phyloP scores from a whole-genome alignment of 768 basidiomycete genomes.

The Omphalotus guepiniiformis region DNA sequence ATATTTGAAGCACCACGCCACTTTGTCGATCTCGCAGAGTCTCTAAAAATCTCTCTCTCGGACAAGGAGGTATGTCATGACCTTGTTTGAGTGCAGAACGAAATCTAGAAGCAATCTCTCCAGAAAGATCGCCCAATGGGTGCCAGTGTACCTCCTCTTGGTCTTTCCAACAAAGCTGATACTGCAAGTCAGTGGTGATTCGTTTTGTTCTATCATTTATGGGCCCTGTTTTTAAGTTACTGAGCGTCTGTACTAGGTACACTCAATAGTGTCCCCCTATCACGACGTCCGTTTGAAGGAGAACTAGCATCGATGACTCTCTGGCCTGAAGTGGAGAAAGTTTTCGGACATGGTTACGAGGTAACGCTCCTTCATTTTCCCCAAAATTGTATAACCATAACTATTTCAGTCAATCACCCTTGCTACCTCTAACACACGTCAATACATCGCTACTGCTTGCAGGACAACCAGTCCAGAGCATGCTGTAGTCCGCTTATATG shows the following conservation, averaged over 20 bases:
- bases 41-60: slow-evolving; percentile 43
- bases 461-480: slow-evolving; percentile 86
- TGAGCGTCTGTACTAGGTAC: slow-evolving; percentile 2
- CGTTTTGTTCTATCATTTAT: neutral
- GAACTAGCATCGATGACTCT: slow-evolving; percentile 84
- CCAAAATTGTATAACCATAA: neutral
- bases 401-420: slow-evolving; percentile 68
- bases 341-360: slow-evolving; percentile 98
- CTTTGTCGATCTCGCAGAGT: slow-evolving; percentile 65
- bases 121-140: slow-evolving; percentile 64
- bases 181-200: slow-evolving; percentile 48
- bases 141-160: slow-evolving; percentile 90
- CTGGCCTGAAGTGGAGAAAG: slow-evolving; percentile 96
- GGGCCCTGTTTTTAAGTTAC: too few species aligned
- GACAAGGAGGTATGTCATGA: slow-evolving; percentile 45
- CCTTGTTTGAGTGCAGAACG: neutral
- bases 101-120: too few species aligned
- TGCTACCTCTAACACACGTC: slow-evolving; percentile 64
- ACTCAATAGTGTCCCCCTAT: slow-evolving; percentile 7
- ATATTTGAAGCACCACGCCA: slow-evolving; percentile 87
- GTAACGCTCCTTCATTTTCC: slow-evolving; percentile 32
- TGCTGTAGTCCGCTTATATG: slow-evolving; percentile 82
- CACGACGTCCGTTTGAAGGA: slow-evolving; percentile 76
- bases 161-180: slow-evolving; percentile 92
- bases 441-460: slow-evolving; percentile 84